Evolutionary conservation across 768 basidiomycete genomes (phyloP), one percentile per base, ranked within the genome.

Genomic region (Coprinopsis cinerea): DNA sequence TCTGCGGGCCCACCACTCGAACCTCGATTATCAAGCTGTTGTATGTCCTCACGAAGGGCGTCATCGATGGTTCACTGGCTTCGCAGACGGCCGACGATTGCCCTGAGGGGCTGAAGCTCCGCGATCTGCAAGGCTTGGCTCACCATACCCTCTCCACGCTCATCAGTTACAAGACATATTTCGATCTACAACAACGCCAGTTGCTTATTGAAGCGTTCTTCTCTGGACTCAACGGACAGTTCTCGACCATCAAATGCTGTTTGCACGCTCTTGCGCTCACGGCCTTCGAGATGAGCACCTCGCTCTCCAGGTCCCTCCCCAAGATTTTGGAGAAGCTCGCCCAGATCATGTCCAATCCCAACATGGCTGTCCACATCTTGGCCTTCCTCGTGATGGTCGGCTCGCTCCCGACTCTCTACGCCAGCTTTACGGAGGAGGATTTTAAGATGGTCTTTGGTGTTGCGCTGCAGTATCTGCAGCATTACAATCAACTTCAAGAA

Each of bases 371-470:
- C n/a, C 94, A 98, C 62, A 94, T 98, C 62, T 81, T 98, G 51
- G 89, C 89, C 53, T 89, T 98, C 64, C 78, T 98, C 20, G 78
- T 82, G 36, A 85, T 96, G 53, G 77, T 96, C 39, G 92, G 90
- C 2, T 89, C 92, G 1, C 76, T 87, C 13, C 84, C 80, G 1
- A 67, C 77, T 4, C 70, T 98, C 4, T 88, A 92, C 64, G 82
- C 83, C 49, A 98, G 96, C 65, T 88, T 99, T 58, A 92, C 88
- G 2, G 90, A 93, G 55, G 77, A 71, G 41, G 88, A 98, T 58
- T 98, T 84, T 69, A 90, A 88, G 63, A 86, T 88, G 75, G 88
- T 98, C 0, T 97, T 99, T 59, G 91, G 88, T 6, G 89, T 98
- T 32, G 93, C 93, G 10, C 67, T 96, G 54, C 87, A 92, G 62